Conservation (phyloP, 805 yeast genomes). For the Kregervanrija pseudodelftensis region DNA sequence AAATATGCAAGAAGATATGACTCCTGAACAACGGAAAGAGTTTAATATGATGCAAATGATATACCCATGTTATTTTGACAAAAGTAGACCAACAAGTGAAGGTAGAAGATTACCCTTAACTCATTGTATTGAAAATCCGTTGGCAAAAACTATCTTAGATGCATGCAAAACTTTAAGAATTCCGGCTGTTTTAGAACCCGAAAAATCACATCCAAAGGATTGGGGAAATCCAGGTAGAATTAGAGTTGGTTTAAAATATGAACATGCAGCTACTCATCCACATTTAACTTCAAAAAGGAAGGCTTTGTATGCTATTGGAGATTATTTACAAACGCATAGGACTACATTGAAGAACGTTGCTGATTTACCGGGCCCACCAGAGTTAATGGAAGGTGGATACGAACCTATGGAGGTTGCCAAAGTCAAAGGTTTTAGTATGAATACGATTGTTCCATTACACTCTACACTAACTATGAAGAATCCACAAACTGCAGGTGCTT, state of each 20-base stretch:
- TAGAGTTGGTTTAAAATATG: constrained; percentile 55
- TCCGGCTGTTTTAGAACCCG: constrained; percentile 55
- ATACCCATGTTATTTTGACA: constrained; percentile 92
- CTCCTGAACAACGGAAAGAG: constrained; percentile 50
- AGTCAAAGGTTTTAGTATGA: constrained; percentile 85
- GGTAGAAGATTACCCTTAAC: constrained; percentile 74
- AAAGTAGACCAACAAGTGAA: constrained; percentile 60
- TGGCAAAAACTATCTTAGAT: constrained; percentile 75
- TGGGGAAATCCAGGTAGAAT: constrained; percentile 98
- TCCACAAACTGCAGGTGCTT: constrained; percentile 70
- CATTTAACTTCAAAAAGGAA: constrained; percentile 53
- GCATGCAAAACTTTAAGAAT: constrained; percentile 39
- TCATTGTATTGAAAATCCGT: constrained; percentile 78
- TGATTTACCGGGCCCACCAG: constrained; percentile 61
- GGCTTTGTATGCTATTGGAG: constrained; percentile 51
- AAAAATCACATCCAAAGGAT: constrained; percentile 91
- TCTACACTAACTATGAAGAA: constrained; percentile 75
- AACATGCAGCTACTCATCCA: constrained; percentile 34
- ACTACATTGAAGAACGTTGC: constrained; percentile 60
- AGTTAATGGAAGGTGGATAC: constrained; percentile 40
- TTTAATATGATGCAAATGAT: constrained; percentile 64
- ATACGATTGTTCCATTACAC: constrained; percentile 81
- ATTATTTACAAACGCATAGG: constrained; percentile 57
- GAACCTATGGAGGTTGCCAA: constrained; percentile 56
- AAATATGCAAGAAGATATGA: constrained; percentile 15